Conservation (phyloP, 75 land plant species). For the Larix kaempferi region DNA sequence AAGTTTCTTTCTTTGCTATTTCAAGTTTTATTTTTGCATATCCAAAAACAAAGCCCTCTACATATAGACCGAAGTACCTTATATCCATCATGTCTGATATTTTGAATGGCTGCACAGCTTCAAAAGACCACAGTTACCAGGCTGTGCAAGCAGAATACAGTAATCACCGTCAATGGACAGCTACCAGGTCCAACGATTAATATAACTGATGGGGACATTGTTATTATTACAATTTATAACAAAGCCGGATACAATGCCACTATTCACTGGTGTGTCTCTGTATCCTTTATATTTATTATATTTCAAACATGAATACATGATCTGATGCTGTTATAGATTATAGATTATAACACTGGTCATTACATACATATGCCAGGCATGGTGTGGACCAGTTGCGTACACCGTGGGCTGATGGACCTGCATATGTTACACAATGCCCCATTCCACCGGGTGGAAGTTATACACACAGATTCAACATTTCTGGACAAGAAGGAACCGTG, state of each 20-base stretch:
- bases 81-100: background rate
- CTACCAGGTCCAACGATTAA: slow-evolving; percentile 16
- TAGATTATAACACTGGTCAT: background rate
- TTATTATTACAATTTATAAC: slow-evolving; percentile 15
- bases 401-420: background rate
- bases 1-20: background rate
- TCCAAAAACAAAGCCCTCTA: background rate
- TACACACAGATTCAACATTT: background rate
- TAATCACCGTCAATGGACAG: slow-evolving; percentile 12
- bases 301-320: background rate
- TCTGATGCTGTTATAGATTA: background rate
- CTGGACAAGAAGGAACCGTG: background rate
- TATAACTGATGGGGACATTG: slow-evolving; percentile 9
- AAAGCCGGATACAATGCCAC: slow-evolving; percentile 12
- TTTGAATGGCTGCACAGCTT: background rate
- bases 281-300: background rate
- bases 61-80: background rate
- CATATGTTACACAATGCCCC: background rate
- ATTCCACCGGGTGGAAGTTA: background rate
- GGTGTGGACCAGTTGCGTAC: background rate
- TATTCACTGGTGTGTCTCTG: slow-evolving; percentile 8
- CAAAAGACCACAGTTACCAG: background rate
- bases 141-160: background rate
- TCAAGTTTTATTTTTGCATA: background rate
- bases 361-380: background rate